These are phyloP conservation scores for Malbranchea cinnamomea DNA, from an alignment of 2,329 filamentous ascomycete species.

Conservation along the genomic window DNA sequence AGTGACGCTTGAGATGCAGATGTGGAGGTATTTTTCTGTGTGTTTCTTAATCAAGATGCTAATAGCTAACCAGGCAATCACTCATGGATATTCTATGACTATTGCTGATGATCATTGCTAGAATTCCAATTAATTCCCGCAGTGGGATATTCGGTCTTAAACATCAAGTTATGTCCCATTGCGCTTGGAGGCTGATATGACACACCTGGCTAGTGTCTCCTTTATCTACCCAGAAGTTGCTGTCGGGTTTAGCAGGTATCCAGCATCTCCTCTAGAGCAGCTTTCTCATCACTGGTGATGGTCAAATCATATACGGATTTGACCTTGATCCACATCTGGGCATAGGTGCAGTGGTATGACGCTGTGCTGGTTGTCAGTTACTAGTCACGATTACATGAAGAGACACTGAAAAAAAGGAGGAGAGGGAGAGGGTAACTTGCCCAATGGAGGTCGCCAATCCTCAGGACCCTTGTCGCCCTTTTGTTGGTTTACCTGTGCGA, in stretches of 20 bases:
- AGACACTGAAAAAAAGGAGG: neutral
- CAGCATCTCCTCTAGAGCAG: slow-evolving; percentile 50
- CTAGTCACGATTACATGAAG: neutral
- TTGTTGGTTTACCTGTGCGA: slow-evolving; percentile 41
- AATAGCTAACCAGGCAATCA: too few species aligned
- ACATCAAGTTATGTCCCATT: too few species aligned
- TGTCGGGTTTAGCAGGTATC: slow-evolving; percentile 53
- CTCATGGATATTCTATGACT: too few species aligned
- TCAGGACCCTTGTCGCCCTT: slow-evolving; percentile 66
- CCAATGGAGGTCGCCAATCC: slow-evolving; percentile 56
- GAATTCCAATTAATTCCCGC: too few species aligned
- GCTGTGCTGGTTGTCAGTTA: slow-evolving; percentile 16
- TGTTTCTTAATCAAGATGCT: too few species aligned
- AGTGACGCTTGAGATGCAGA: too few species aligned
- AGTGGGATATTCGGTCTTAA: too few species aligned
- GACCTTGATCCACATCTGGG: slow-evolving; percentile 61
- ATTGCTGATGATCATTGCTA: too few species aligned
- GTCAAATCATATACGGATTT: slow-evolving; percentile 58
- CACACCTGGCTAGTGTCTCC: too few species aligned
- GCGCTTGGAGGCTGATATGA: too few species aligned
- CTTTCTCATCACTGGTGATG: slow-evolving; percentile 58
- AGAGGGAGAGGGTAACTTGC: slow-evolving; percentile 20
- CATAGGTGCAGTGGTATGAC: slow-evolving; percentile 64
- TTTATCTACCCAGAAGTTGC: too few species aligned
- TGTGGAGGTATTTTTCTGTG: too few species aligned